Evolutionary conservation across 306 rosid species (phyloP).

Genomic region (Citrullus colocynthis): DNA sequence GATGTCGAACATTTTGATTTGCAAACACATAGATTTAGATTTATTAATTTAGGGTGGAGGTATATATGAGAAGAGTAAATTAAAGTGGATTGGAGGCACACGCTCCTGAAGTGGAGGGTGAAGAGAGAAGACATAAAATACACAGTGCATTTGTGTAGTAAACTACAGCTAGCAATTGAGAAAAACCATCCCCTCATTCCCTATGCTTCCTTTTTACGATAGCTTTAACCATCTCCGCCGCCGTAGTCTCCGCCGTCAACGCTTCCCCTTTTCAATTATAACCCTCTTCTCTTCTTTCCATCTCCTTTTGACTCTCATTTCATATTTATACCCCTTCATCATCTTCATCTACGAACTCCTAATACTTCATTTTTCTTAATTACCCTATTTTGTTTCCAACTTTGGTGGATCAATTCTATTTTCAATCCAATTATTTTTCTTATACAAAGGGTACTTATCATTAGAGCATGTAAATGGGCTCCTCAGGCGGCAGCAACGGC

Average conservation of each 20-base stretch:
- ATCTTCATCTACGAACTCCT: not conserved
- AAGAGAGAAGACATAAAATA: not conserved
- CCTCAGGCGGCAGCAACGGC: conserved; percentile 43
- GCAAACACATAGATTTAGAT: too few relatives aligned
- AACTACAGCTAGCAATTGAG: conserved; percentile 8
- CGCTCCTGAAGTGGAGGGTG: conserved; percentile 1
- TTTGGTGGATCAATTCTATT: not conserved
- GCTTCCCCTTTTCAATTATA: conserved; percentile 26
- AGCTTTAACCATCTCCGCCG: conserved; percentile 73
- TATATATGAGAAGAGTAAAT: not conserved
- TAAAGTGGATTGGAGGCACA: not conserved
- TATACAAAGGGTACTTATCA: not conserved
- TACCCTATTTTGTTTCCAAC: not conserved
- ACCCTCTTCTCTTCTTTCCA: not conserved
- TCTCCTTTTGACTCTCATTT: conserved; percentile 38
- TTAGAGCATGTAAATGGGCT: conserved; percentile 30
- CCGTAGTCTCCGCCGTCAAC: conserved; percentile 99
- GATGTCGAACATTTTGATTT: too few relatives aligned
- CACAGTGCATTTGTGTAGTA: not conserved
- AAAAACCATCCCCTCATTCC: conserved; percentile 1
- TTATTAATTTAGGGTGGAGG: too few relatives aligned
- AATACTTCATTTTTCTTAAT: not conserved
- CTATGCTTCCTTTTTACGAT: conserved; percentile 1
- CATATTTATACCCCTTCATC: conserved; percentile 12
- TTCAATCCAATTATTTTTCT: not conserved